phyloP scores from a whole-genome alignment of 306 rosid genomes.

The Rosa persica region DNA sequence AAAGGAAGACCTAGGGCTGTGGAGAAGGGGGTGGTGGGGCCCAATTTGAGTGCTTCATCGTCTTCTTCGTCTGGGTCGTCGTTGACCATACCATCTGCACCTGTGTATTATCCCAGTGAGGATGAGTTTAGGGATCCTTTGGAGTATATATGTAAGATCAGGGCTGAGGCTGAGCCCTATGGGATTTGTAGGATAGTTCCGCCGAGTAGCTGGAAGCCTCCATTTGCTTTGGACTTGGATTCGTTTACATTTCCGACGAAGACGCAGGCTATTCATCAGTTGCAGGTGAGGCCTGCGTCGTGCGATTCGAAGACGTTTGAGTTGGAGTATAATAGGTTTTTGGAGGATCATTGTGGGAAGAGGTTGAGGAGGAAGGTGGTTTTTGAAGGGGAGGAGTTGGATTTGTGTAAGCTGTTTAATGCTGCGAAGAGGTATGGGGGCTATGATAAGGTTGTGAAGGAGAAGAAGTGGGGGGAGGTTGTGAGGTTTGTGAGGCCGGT shows the following conservation, averaged over 20 bases:
- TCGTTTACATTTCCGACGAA: slow-evolving; percentile 79
- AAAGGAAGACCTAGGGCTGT: slow-evolving; percentile 94
- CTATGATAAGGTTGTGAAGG: slow-evolving; percentile 67
- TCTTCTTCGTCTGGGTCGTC: slow-evolving; percentile 23
- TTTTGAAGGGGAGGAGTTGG: slow-evolving; percentile 85
- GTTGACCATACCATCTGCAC: slow-evolving; percentile 64
- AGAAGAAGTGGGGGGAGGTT: slow-evolving; percentile 92
- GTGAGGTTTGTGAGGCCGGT: slow-evolving; percentile 56
- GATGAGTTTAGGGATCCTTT: slow-evolving; percentile 92
- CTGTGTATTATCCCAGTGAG: slow-evolving; percentile 79
- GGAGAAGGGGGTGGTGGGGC: slow-evolving; percentile 77
- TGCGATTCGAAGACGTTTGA: slow-evolving; percentile 80
- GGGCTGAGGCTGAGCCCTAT: slow-evolving; percentile 80
- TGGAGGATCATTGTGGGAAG: slow-evolving; percentile 55
- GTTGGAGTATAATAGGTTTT: slow-evolving; percentile 84
- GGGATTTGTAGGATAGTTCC: slow-evolving; percentile 98
- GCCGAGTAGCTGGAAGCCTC: slow-evolving; percentile 84
- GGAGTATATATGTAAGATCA: slow-evolving; percentile 76
- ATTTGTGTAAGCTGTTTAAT: slow-evolving; percentile 78
- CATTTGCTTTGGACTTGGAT: slow-evolving; percentile 73
- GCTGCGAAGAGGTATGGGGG: slow-evolving; percentile 87
- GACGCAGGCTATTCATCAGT: slow-evolving; percentile 84
- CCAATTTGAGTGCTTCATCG: slow-evolving; percentile 46
- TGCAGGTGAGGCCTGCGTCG: slow-evolving; percentile 82
- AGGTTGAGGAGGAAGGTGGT: slow-evolving; percentile 71